These are phyloP conservation scores for Elasticomyces elasticus DNA, from an alignment of 495 filamentous ascomycete species.

Conservation along the genomic window DNA sequence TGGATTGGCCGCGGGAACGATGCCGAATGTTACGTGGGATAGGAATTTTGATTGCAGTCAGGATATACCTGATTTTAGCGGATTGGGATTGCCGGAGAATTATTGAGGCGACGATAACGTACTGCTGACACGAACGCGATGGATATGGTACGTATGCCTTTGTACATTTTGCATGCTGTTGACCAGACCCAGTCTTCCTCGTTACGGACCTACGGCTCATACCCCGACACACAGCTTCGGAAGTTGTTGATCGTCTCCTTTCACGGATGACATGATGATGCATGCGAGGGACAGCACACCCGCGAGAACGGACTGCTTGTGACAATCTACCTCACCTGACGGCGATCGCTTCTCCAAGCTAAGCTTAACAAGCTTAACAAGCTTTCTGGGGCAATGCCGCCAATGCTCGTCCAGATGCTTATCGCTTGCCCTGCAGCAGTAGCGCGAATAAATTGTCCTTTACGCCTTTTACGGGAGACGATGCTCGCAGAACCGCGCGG, in stretches of 20 bases:
- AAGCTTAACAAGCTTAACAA: not conserved
- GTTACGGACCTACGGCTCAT: too few relatives aligned
- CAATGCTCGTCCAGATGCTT: not conserved
- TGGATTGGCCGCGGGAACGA: conserved; percentile 70
- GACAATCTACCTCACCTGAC: too few relatives aligned
- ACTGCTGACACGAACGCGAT: too few relatives aligned
- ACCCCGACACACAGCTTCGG: too few relatives aligned
- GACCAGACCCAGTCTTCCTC: too few relatives aligned
- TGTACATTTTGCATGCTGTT: too few relatives aligned
- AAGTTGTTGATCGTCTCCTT: too few relatives aligned
- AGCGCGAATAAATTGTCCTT: not conserved
- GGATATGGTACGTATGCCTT: too few relatives aligned
- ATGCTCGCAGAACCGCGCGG: not conserved
- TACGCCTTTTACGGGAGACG: not conserved
- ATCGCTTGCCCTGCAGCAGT: not conserved
- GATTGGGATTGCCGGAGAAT: conserved; percentile 51
- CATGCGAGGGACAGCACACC: too few relatives aligned
- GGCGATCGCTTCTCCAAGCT: not conserved
- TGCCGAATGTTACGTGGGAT: conserved; percentile 70
- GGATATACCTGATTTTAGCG: conserved; percentile 59
- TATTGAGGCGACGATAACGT: too few relatives aligned
- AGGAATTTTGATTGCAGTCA: conserved; percentile 64
- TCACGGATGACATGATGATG: too few relatives aligned
- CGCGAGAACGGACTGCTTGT: too few relatives aligned
- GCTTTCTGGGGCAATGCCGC: not conserved